Percentiles rank a stretch among this genome's conserved stretches.
These are phyloP conservation scores for Collybia sordida DNA, from an alignment of 768 basidiomycete genomes.

Conservation along the genomic window DNA sequence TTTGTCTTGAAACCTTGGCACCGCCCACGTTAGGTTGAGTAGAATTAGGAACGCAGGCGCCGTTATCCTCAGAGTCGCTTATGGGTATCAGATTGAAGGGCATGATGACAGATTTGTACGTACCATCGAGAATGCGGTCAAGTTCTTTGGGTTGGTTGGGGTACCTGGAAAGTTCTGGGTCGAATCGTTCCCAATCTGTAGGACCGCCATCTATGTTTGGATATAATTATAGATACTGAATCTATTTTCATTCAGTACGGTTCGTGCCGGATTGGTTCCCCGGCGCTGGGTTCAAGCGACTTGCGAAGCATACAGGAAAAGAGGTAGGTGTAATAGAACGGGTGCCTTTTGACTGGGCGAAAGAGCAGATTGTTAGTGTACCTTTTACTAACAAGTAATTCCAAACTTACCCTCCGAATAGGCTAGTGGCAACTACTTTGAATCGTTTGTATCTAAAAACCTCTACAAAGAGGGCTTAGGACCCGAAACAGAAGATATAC, in stretches of 20 bases:
- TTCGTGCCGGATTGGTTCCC: constrained; percentile 26
- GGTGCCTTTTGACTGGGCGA: too few relatives aligned
- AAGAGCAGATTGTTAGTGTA: too few relatives aligned
- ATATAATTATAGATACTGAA: background rate
- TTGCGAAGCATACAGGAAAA: background rate
- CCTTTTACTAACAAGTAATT: too few relatives aligned
- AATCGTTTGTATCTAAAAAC: too few relatives aligned
- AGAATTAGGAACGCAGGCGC: constrained; percentile 4
- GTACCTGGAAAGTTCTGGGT: background rate
- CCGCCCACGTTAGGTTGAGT: background rate
- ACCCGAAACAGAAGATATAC: too few relatives aligned
- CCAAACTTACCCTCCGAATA: too few relatives aligned
- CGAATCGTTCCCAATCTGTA: constrained; percentile 1
- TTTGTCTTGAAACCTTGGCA: background rate
- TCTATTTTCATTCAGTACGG: constrained; percentile 7
- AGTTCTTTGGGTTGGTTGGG: background rate
- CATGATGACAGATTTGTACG: constrained; percentile 4
- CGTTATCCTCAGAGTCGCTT: constrained; percentile 3
- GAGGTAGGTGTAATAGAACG: too few relatives aligned
- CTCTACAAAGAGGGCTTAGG: too few relatives aligned
- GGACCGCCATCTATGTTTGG: background rate
- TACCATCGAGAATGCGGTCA: constrained; percentile 5
- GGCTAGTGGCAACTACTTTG: too few relatives aligned
- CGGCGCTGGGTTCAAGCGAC: constrained; percentile 13
- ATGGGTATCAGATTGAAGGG: constrained; percentile 5